These are phyloP conservation scores for Lachnellula occidentalis DNA, from an alignment of 2,329 filamentous ascomycete species.

Conservation along the genomic window DNA sequence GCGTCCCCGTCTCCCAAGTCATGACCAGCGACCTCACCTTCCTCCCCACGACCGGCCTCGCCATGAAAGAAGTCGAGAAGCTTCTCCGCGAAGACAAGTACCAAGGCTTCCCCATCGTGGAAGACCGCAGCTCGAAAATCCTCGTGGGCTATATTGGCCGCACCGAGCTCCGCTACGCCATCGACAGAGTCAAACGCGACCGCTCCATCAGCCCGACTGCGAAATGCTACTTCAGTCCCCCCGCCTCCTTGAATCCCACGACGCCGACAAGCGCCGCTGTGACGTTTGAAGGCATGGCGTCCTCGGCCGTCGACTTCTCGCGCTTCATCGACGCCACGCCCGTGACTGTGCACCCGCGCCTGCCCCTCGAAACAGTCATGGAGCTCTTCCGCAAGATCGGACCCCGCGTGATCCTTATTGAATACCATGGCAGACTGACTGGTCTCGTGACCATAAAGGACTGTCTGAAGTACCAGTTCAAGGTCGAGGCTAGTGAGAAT, in stretches of 20 bases:
- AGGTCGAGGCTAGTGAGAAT: slow-evolving; percentile 81
- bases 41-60: slow-evolving; percentile 68
- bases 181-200: slow-evolving; percentile 71
- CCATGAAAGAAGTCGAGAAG: slow-evolving; percentile 69
- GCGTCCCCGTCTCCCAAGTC: slow-evolving; percentile 83
- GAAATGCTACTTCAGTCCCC: slow-evolving; percentile 66
- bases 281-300: slow-evolving; percentile 55
- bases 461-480: slow-evolving; percentile 95
- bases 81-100: slow-evolving; percentile 74
- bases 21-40: slow-evolving; percentile 76
- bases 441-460: slow-evolving; percentile 96
- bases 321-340: slow-evolving; percentile 87
- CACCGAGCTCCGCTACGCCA: slow-evolving; percentile 85
- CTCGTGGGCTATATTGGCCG: slow-evolving; percentile 89
- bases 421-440: slow-evolving; percentile 76
- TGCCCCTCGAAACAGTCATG: slow-evolving; percentile 95
- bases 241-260: slow-evolving; percentile 31
- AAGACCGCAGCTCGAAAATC: slow-evolving; percentile 62
- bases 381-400: slow-evolving; percentile 98
- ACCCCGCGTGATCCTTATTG: slow-evolving; percentile 85
- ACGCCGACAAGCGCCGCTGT: slow-evolving; percentile 33
- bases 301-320: slow-evolving; percentile 68
- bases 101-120: slow-evolving; percentile 89
- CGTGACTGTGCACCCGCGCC: slow-evolving; percentile 81
- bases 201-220: slow-evolving; percentile 60